Evolutionary conservation across 345 rosid genomes (phyloP).

Genomic region (Rhodamnia rubescens): DNA sequence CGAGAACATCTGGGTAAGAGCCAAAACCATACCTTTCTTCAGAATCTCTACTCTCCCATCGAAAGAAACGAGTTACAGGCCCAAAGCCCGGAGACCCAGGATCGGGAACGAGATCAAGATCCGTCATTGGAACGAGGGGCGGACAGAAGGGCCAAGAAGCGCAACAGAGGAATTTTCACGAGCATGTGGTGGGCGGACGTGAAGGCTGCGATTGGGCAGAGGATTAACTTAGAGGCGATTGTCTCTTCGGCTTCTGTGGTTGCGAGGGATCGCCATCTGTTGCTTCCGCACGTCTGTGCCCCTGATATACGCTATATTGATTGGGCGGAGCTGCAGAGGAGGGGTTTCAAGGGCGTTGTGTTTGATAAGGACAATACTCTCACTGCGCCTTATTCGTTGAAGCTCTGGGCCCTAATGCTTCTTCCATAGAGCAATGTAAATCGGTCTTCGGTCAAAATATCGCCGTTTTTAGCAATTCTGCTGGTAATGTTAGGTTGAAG

Average conservation of each 20-base stretch:
- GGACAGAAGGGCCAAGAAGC: background rate
- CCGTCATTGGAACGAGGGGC: conserved; percentile 6
- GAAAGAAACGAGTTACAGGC: conserved; percentile 7
- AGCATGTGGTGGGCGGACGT: conserved; percentile 96
- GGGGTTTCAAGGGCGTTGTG: conserved; percentile 87
- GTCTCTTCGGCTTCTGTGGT: conserved; percentile 50
- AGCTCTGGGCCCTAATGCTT: conserved; percentile 48
- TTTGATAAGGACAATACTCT: conserved; percentile 96
- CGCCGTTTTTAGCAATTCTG: conserved; percentile 89
- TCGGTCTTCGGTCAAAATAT: conserved; percentile 72
- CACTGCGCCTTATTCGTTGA: conserved; percentile 77
- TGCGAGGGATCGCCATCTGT: conserved; percentile 51
- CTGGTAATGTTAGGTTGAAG: conserved; percentile 33
- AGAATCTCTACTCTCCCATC: conserved; percentile 26
- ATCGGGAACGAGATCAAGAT: background rate
- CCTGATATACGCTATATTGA: conserved; percentile 66
- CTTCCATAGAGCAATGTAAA: conserved; percentile 69
- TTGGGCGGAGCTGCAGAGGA: conserved; percentile 66
- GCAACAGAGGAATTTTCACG: conserved; percentile 26
- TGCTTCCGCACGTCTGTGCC: conserved; percentile 70
- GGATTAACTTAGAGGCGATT: conserved; percentile 77
- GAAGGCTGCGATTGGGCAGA: conserved; percentile 84
- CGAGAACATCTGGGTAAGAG: conserved; percentile 3
- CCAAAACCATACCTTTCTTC: conserved; percentile 14
- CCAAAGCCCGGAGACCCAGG: conserved; percentile 21